Conservation (phyloP, 2,329 filamentous ascomycete genomes). For the Fusarium sp. region DNA sequence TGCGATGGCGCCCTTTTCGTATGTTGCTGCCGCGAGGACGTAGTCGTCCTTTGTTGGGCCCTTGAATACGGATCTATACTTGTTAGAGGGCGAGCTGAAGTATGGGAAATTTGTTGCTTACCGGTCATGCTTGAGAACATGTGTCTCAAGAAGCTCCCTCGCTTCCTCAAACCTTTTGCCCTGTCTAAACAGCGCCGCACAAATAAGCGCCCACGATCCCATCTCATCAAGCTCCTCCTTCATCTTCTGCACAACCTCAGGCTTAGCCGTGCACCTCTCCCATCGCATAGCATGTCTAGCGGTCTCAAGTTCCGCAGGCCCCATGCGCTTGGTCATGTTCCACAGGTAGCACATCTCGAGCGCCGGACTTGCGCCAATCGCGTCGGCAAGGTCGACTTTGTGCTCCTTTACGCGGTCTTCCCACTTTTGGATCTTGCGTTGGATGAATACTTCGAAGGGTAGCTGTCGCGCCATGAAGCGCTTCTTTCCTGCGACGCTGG, state of each 20-base stretch:
- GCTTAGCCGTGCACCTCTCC: slow-evolving; percentile 67
- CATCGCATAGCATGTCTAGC: slow-evolving; percentile 74
- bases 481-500: slow-evolving; percentile 83
- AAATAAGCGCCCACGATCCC: slow-evolving; percentile 75
- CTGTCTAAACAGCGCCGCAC: slow-evolving; percentile 74
- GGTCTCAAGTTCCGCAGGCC: slow-evolving; percentile 69
- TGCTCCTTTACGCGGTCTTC: slow-evolving; percentile 78
- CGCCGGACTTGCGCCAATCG: slow-evolving; percentile 81
- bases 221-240: slow-evolving; percentile 68
- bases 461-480: slow-evolving; percentile 89
- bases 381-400: slow-evolving; percentile 79
- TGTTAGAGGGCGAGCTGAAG: slow-evolving; percentile 1
- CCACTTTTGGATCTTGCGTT: slow-evolving; percentile 90
- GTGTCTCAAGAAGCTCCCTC: slow-evolving; percentile 70
- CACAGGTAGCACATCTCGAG: slow-evolving; percentile 96
- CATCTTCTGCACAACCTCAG: slow-evolving; percentile 58
- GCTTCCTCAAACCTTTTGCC: slow-evolving; percentile 74
- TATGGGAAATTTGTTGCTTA: slow-evolving; percentile 45
- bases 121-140: slow-evolving; percentile 75
- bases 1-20: slow-evolving; percentile 85
- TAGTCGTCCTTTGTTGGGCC: slow-evolving; percentile 76
- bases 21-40: slow-evolving; percentile 79
- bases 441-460: slow-evolving; percentile 88
- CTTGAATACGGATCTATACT: slow-evolving; percentile 63
- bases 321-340: slow-evolving; percentile 90